phyloP scores from a whole-genome alignment of 495 filamentous ascomycete species.

The Bacidia gigantensis region DNA sequence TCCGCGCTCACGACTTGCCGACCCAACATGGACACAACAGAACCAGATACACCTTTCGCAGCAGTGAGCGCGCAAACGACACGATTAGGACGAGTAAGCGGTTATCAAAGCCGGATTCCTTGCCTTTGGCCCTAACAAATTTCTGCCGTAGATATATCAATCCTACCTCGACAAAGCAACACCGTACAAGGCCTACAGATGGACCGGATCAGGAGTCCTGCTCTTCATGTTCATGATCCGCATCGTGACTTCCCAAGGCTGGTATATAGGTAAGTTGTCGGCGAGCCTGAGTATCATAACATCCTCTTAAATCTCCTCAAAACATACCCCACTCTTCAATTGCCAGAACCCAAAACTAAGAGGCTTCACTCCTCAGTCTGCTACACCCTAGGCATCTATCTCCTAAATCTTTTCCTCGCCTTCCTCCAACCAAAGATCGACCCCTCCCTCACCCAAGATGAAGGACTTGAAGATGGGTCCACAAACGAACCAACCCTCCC shows the following conservation, averaged over 20 bases:
- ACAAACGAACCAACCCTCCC: conserved; percentile 53
- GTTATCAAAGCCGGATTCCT: too few relatives aligned
- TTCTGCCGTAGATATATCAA: conserved; percentile 73
- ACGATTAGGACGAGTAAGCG: conserved; percentile 49
- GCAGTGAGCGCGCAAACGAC: conserved; percentile 77
- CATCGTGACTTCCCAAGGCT: conserved; percentile 84
- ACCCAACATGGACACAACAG: conserved; percentile 57
- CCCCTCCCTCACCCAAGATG: conserved; percentile 87
- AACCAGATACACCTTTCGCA: conserved; percentile 72
- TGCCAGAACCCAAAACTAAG: background rate
- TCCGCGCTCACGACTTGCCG: conserved; percentile 18
- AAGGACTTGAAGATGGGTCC: conserved; percentile 87
- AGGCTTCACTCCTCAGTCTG: conserved; percentile 46
- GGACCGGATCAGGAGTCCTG: conserved; percentile 62
- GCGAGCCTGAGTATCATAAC: background rate
- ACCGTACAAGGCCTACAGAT: conserved; percentile 75
- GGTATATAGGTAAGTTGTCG: conserved; percentile 78
- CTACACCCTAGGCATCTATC: conserved; percentile 97
- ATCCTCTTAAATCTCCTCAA: background rate
- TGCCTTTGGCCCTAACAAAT: background rate
- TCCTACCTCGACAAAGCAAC: conserved; percentile 83
- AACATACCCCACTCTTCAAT: background rate
- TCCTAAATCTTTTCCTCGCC: conserved; percentile 97
- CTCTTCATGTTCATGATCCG: conserved; percentile 74
- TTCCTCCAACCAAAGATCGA: conserved; percentile 99